Conservation (phyloP, 1,284 basidiomycete genomes). For the Mycosarcoma maydis region DNA sequence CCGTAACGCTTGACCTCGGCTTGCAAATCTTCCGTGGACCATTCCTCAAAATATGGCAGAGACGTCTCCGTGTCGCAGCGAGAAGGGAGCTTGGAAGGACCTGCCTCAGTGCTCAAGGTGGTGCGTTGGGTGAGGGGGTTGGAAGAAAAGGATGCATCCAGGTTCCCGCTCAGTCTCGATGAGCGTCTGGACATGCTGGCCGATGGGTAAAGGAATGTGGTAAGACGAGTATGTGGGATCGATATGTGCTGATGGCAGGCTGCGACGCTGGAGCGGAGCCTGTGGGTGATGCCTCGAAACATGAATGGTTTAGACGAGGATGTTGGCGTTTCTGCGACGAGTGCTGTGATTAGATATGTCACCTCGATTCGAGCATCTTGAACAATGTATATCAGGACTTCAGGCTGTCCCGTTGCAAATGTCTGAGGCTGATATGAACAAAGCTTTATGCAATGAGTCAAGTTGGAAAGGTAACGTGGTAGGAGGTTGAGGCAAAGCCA, state of each 20-base stretch:
- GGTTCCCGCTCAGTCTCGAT: background rate
- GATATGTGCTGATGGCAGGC: background rate
- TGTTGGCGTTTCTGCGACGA: too few species aligned
- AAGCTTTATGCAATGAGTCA: too few species aligned
- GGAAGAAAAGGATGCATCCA: background rate
- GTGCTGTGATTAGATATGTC: too few species aligned
- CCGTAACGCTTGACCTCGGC: constrained; percentile 39
- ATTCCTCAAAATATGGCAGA: constrained; percentile 25
- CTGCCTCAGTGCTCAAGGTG: background rate
- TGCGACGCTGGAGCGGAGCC: background rate
- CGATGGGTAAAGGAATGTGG: constrained; percentile 2
- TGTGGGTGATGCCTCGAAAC: background rate
- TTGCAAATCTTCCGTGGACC: constrained; percentile 20
- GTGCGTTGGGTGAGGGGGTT: background rate
- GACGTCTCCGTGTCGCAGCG: background rate
- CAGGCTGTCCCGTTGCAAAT: too few species aligned
- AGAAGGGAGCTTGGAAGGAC: background rate
- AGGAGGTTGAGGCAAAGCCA: background rate
- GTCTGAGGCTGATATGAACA: too few species aligned
- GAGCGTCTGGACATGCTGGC: constrained; percentile 20
- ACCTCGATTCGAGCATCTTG: too few species aligned
- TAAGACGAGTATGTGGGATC: too few species aligned
- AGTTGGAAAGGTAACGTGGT: too few species aligned
- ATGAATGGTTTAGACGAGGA: background rate
- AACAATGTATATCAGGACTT: too few species aligned